A percentile compares a stretch with the other conserved stretches of the same genome.
phyloP scores from a whole-genome alignment of 2,329 filamentous ascomycete genomes.

The Zasmidium angulare region DNA sequence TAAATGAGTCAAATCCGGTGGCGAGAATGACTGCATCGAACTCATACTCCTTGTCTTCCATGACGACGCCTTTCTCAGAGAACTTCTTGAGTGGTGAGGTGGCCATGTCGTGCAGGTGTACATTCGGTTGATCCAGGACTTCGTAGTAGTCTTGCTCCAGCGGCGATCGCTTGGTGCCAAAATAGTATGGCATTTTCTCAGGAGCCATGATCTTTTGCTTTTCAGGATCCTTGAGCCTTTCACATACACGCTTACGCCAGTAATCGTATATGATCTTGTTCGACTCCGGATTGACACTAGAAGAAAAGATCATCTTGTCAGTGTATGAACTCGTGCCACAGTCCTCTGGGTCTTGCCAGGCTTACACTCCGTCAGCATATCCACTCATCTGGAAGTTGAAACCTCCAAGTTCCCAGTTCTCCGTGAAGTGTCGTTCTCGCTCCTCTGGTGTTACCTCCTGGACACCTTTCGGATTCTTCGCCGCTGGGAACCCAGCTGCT shows the following conservation, averaged over 20 bases:
- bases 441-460: constrained; percentile 45
- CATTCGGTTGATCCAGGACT: constrained; percentile 43
- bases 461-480: constrained; percentile 51
- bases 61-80: constrained; percentile 45
- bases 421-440: constrained; percentile 44
- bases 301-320: too few relatives aligned
- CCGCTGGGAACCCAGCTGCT: constrained; percentile 56
- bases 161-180: constrained; percentile 46
- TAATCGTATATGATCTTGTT: constrained; percentile 57
- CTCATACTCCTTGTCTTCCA: constrained; percentile 37
- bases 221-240: constrained; percentile 50
- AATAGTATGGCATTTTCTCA: constrained; percentile 46
- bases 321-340: too few relatives aligned
- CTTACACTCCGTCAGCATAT: constrained; percentile 53
- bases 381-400: constrained; percentile 55
- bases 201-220: constrained; percentile 53
- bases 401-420: constrained; percentile 49
- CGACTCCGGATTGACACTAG: constrained; percentile 39
- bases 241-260: constrained; percentile 54
- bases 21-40: constrained; percentile 48
- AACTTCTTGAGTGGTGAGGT: constrained; percentile 42
- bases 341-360: too few relatives aligned
- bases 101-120: constrained; percentile 43
- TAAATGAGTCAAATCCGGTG: constrained; percentile 46
- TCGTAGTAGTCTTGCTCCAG: constrained; percentile 52